Conservation (phyloP, 352 stramenopile species). For the Pythium coloratum region DNA sequence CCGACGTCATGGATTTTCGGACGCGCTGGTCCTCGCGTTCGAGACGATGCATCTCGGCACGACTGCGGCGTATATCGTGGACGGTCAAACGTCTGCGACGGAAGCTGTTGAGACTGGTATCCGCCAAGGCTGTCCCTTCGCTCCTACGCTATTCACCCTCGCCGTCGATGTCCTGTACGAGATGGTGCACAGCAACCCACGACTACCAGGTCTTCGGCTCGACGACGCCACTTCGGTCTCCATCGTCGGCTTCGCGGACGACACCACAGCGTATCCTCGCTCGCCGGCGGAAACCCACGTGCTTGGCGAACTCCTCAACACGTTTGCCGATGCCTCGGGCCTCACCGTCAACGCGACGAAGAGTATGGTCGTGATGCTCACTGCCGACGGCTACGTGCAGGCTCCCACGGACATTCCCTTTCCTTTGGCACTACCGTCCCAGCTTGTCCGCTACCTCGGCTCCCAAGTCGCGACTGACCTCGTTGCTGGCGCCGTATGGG, state of each 20-base stretch:
- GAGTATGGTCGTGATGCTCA: neutral
- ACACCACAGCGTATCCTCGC: constrained; percentile 1
- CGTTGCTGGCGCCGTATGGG: neutral
- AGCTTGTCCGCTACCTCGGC: constrained; percentile 9
- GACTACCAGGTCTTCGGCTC: neutral
- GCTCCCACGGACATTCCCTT: neutral
- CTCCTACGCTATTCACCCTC: constrained; percentile 8
- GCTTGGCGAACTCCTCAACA: neutral
- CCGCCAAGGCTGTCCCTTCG: constrained; percentile 11
- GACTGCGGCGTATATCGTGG: constrained; percentile 1
- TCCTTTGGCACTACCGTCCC: neutral
- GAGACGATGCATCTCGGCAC: constrained; percentile 6
- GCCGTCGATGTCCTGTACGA: constrained; percentile 16
- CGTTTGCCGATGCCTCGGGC: neutral
- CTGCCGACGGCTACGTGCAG: neutral
- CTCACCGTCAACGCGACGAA: constrained; percentile 2
- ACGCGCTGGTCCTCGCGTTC: neutral
- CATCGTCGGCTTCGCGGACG: constrained; percentile 10
- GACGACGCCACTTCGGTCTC: neutral
- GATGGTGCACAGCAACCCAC: neutral
- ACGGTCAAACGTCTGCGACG: neutral
- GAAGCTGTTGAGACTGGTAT: neutral
- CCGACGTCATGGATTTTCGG: neutral
- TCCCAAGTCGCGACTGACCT: neutral
- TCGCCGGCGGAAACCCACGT: neutral